Conservation (phyloP, 352 stramenopile species). For the Achlya hypogyna region DNA sequence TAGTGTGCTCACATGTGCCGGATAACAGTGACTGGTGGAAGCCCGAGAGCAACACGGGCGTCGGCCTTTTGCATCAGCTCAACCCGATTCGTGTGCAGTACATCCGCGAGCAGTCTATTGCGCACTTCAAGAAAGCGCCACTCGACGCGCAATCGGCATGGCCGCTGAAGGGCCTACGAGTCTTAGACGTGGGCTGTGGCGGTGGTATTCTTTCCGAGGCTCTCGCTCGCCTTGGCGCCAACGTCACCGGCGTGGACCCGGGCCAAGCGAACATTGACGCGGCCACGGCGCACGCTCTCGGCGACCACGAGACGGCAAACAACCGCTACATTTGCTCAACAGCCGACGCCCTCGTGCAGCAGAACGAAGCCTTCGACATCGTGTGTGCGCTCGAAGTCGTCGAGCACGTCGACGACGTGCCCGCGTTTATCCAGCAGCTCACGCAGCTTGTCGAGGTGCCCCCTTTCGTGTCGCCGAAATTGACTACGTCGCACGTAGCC, state of each 20-base stretch:
- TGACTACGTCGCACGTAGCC: slow-evolving; percentile 27
- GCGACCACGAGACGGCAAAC: slow-evolving; percentile 37
- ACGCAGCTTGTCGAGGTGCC: slow-evolving; percentile 71
- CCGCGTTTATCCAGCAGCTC: slow-evolving; percentile 59
- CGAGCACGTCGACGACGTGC: slow-evolving; percentile 67
- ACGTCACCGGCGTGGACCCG: slow-evolving; percentile 64
- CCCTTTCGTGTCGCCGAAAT: not conserved
- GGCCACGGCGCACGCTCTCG: slow-evolving; percentile 47
- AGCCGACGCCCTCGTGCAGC: slow-evolving; percentile 61
- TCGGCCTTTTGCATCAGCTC: slow-evolving; percentile 69
- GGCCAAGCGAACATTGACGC: slow-evolving; percentile 61
- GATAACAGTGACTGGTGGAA: slow-evolving; percentile 69
- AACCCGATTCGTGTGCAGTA: slow-evolving; percentile 80
- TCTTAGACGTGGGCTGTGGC: slow-evolving; percentile 71
- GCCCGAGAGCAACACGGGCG: slow-evolving; percentile 57
- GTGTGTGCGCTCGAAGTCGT: slow-evolving; percentile 82
- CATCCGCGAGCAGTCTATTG: slow-evolving; percentile 59
- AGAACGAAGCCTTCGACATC: slow-evolving; percentile 69
- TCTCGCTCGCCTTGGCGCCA: slow-evolving; percentile 63
- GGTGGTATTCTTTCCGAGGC: slow-evolving; percentile 78
- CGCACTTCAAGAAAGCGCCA: slow-evolving; percentile 37
- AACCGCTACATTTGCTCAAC: slow-evolving; percentile 80
- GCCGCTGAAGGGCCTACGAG: slow-evolving; percentile 42
- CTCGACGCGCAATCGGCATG: slow-evolving; percentile 30
- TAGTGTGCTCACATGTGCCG: not conserved